Conservation (phyloP, 1,139 yeast genomes). For the Waltiozyma sp. region DNA sequence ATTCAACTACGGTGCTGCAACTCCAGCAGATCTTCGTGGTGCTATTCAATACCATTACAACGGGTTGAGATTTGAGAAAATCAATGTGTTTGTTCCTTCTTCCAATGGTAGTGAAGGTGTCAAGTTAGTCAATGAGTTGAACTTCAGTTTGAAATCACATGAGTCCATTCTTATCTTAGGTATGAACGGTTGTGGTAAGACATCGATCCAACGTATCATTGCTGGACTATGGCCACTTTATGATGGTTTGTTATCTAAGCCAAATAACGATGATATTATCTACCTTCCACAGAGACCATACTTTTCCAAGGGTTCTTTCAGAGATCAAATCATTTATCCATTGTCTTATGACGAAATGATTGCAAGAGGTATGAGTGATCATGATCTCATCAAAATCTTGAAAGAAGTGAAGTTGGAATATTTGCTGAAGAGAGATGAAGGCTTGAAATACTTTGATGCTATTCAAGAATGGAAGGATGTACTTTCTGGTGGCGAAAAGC, state of each 20-base stretch:
- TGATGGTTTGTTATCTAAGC: conserved; percentile 72
- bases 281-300: conserved; percentile 80
- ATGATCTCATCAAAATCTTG: conserved; percentile 55
- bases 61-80: conserved; percentile 73
- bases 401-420: conserved; percentile 74
- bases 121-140: conserved; percentile 47
- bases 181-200: conserved; percentile 83
- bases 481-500: conserved; percentile 92
- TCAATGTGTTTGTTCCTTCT: conserved; percentile 75
- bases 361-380: conserved; percentile 61
- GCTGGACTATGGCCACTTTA: conserved; percentile 93
- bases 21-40: conserved; percentile 51
- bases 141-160: conserved; percentile 50
- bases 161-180: conserved; percentile 76
- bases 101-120: conserved; percentile 41
- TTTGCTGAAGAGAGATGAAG: conserved; percentile 37
- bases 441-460: conserved; percentile 29
- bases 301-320: conserved; percentile 63
- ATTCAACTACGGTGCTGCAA: conserved; percentile 43
- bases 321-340: conserved; percentile 87
- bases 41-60: conserved; percentile 71
- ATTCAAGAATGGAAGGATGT: conserved; percentile 81
- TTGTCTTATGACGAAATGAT: conserved; percentile 69
- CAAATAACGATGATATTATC: conserved; percentile 58
- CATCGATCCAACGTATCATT: conserved; percentile 72